Evolutionary conservation across 352 stramenopile genomes (phyloP), one percentile per base, ranked within the genome.

Genomic region (Peronospora tabacina): DNA sequence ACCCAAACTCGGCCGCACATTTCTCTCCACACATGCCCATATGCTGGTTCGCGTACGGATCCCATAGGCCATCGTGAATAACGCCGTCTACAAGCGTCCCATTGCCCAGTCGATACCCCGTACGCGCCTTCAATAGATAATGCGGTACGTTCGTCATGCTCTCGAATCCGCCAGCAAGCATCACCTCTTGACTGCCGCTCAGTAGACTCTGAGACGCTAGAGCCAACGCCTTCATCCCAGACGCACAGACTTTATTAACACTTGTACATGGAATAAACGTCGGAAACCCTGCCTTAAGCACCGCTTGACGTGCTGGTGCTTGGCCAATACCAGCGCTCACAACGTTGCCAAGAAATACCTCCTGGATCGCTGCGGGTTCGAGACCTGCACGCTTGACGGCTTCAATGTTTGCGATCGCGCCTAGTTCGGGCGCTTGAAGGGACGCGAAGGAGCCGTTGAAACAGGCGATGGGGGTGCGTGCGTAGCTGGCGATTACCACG

Each of bases 191-290:
- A 55, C 73, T 85, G 39, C 82, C 82, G 15, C 72, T 75, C 71
- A 90, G 82, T 39, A 98, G 87, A 53, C 78, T 90, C 70, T 97
- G 85, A 36, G 91, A 67, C 1, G 70, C 82, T 49, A 97, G 71
- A 3, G 79, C 76, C 50, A 92, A 34, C 32, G 82, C 47, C 66
- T 98, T 98, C 87, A 98, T 96, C 26, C 90, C 92, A 2, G 76
- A 95, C 3, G 92, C 95, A 66, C 97, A 99, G 19, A 99, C 95
- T 65, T 99, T 99, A 78, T 99, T 99, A 8, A 99, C 71, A 0
- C 96, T 99, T 35, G 94, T 99, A 72, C 93, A 98, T 29, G 96
- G 85, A 30, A 96, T 96, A 15, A 70, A 87, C 50, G 93, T 71
- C 2, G 85, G 82, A 55, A 98, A 84, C 5, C 94, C 94, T 9